Evolutionary conservation across 805 yeast species (phyloP).

Genomic region (Wickerhamomyces alni): DNA sequence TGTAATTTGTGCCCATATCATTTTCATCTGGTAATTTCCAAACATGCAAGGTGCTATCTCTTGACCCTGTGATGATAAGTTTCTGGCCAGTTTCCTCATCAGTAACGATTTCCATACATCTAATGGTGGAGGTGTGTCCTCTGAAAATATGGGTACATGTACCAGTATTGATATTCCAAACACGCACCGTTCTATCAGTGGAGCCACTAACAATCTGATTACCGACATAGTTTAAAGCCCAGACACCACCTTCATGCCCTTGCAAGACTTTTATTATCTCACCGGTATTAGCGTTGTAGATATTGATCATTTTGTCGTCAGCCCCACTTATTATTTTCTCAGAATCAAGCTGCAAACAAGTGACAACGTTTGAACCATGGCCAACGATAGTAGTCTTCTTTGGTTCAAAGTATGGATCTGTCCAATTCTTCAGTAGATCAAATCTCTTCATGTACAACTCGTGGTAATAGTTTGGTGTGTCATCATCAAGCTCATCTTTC

Average conservation of each 20-base stretch:
- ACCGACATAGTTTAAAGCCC: conserved; percentile 90
- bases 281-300: conserved; percentile 76
- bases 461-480: conserved; percentile 6
- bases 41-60: conserved; percentile 78
- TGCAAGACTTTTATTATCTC: conserved; percentile 50
- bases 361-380: conserved; percentile 79
- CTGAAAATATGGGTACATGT: conserved; percentile 85
- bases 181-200: conserved; percentile 88
- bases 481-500: conserved; percentile 36
- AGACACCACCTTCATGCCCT: conserved; percentile 97
- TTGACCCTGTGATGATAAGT: conserved; percentile 77
- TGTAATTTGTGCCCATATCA: conserved; percentile 25
- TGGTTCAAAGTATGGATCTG: conserved; percentile 65
- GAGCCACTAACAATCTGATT: conserved; percentile 88
- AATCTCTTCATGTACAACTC: conserved; percentile 18
- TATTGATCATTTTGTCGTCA: conserved; percentile 76
- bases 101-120: conserved; percentile 80
- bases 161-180: conserved; percentile 86
- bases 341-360: conserved; percentile 90
- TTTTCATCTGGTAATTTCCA: conserved; percentile 68
- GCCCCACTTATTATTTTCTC: conserved; percentile 90
- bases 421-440: conserved; percentile 58
- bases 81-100: conserved; percentile 63
- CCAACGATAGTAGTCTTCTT: conserved; percentile 59
- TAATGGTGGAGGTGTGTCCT: conserved; percentile 89